Evolutionary conservation across 192 early-diverging fungal species (phyloP).

Genomic region (Ambispora gerdemannii): DNA sequence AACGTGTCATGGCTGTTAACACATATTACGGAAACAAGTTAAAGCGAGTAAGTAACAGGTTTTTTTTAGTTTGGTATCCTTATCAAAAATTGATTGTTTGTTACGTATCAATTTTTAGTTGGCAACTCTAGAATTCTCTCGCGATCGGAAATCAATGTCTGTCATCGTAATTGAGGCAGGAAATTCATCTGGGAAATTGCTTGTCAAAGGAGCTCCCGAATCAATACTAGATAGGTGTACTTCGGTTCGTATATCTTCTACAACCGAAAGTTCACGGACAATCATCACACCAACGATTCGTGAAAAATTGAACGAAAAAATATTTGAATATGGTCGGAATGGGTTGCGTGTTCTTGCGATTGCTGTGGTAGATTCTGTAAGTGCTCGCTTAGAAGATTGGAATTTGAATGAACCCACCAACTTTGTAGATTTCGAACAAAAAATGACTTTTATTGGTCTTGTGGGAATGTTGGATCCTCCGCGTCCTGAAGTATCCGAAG

Average conservation of each 20-base stretch:
- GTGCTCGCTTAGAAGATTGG: slow-evolving; percentile 38
- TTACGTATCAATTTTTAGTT: slow-evolving; percentile 3
- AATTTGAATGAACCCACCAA: slow-evolving; percentile 58
- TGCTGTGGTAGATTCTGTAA: slow-evolving; percentile 77
- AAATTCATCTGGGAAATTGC: slow-evolving; percentile 47
- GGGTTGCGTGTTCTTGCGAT: slow-evolving; percentile 89
- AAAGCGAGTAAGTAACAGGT: slow-evolving; percentile 44
- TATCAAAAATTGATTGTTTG: background rate
- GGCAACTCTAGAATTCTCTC: slow-evolving; percentile 87
- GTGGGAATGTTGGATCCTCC: slow-evolving; percentile 98
- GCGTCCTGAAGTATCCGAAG: slow-evolving; percentile 79
- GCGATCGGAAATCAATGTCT: slow-evolving; percentile 98
- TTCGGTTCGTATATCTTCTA: slow-evolving; percentile 48
- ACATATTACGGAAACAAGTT: slow-evolving; percentile 63
- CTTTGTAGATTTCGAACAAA: slow-evolving; percentile 72
- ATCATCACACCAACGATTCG: slow-evolving; percentile 60
- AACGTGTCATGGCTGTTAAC: slow-evolving; percentile 69
- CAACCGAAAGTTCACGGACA: slow-evolving; percentile 38
- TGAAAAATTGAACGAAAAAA: slow-evolving; percentile 58
- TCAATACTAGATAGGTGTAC: slow-evolving; percentile 84
- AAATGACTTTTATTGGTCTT: slow-evolving; percentile 92
- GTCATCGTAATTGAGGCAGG: slow-evolving; percentile 62
- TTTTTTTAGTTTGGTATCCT: background rate
- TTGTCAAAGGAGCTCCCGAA: slow-evolving; percentile 97
- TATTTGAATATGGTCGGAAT: slow-evolving; percentile 73